Evolutionary conservation across 2,329 filamentous ascomycete genomes (phyloP).

Genomic region (Plectosphaerella sp.): DNA sequence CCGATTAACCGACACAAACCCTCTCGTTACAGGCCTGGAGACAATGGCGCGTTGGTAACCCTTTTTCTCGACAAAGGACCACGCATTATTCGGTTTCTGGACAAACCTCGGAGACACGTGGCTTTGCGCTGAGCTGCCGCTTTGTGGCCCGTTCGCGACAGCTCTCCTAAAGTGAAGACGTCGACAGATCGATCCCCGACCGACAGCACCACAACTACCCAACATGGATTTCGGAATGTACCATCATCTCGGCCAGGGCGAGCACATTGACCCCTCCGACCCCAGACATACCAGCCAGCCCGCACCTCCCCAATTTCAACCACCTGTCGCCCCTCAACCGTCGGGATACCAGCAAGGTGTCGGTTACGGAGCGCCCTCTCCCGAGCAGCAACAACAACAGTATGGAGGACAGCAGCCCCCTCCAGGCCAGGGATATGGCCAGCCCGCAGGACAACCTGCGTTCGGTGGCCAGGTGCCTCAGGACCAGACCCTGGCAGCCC

Average conservation of each 20-base stretch:
- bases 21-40: background rate
- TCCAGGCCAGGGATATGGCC: constrained; percentile 24
- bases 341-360: constrained; percentile 40
- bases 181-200: background rate
- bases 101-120: too few relatives aligned
- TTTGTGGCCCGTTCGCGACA: background rate
- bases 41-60: constrained; percentile 10
- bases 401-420: constrained; percentile 29
- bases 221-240: constrained; percentile 54
- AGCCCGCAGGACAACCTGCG: constrained; percentile 21
- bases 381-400: constrained; percentile 31
- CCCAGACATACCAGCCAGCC: constrained; percentile 46
- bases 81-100: too few relatives aligned
- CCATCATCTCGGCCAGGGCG: constrained; percentile 52
- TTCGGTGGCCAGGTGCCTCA: constrained; percentile 21
- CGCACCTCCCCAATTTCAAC: constrained; percentile 51
- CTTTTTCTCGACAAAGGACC: background rate
- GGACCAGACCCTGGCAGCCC: constrained; percentile 53
- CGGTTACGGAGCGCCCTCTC: constrained; percentile 31
- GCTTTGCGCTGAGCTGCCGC: background rate
- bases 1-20: background rate
- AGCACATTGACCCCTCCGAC: constrained; percentile 50
- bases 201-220: background rate
- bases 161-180: too few relatives aligned
- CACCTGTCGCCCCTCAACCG: constrained; percentile 46